Evolutionary conservation across 331 rosid species (phyloP).

Genomic region (Malus hybrid): DNA sequence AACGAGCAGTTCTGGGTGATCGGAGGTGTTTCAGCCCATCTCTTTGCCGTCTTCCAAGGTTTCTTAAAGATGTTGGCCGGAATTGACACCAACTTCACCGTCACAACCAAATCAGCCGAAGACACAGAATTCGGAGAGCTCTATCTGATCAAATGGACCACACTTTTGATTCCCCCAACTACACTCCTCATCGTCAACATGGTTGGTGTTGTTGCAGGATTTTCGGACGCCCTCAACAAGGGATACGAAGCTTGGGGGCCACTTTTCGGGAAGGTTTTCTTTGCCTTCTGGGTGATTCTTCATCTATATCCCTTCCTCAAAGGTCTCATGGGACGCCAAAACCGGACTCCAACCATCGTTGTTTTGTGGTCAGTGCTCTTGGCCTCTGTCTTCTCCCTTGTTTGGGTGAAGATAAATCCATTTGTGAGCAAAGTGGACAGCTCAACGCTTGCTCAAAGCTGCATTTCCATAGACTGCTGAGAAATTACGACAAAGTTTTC

Average conservation of each 20-base stretch:
- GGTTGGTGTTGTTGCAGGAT: slow-evolving; percentile 95
- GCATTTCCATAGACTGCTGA: slow-evolving; percentile 82
- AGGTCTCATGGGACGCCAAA: slow-evolving; percentile 98
- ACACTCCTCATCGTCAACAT: slow-evolving; percentile 67
- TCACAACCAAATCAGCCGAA: slow-evolving; percentile 78
- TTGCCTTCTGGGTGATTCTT: slow-evolving; percentile 86
- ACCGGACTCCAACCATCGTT: slow-evolving; percentile 92
- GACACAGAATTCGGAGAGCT: slow-evolving; percentile 92
- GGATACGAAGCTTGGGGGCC: slow-evolving; percentile 99
- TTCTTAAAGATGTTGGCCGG: slow-evolving; percentile 90
- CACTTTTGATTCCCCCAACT: slow-evolving; percentile 89
- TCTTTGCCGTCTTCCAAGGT: slow-evolving; percentile 94
- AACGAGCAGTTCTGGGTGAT: slow-evolving; percentile 98
- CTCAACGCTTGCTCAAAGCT: slow-evolving; percentile 42
- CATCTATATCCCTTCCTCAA: slow-evolving; percentile 97
- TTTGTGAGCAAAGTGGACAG: slow-evolving; percentile 62
- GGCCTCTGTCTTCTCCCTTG: slow-evolving; percentile 92
- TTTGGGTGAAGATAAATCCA: slow-evolving; percentile 91
- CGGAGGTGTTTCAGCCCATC: slow-evolving; percentile 97
- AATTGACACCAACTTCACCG: slow-evolving; percentile 88
- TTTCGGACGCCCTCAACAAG: slow-evolving; percentile 86
- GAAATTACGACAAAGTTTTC: slow-evolving; percentile 9
- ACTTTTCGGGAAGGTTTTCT: slow-evolving; percentile 88
- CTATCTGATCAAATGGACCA: slow-evolving; percentile 89
- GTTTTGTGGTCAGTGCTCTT: slow-evolving; percentile 86